Evolutionary conservation across 441 rosid species (phyloP).

Genomic region (Dalechampia spathulata): DNA sequence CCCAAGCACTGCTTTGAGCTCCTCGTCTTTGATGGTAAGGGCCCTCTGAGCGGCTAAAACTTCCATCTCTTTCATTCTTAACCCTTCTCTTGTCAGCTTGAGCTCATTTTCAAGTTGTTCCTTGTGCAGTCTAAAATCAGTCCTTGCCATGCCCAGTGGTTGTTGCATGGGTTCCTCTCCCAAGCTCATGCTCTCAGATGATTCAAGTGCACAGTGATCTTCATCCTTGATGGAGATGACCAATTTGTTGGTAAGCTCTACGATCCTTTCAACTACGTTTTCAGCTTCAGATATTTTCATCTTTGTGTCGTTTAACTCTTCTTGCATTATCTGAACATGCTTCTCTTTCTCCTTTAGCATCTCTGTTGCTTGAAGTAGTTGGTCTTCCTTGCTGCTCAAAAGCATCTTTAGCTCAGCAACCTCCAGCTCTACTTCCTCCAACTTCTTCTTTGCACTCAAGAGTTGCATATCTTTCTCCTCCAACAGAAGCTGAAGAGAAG

Average conservation of each 20-base stretch:
- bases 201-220: constrained; percentile 18
- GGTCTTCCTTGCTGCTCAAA: constrained; percentile 46
- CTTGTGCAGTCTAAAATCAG: constrained; percentile 37
- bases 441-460: constrained; percentile 36
- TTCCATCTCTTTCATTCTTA: constrained; percentile 64
- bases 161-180: constrained; percentile 30
- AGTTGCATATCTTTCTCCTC: constrained; percentile 70
- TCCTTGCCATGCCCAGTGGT: constrained; percentile 20
- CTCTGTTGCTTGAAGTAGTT: constrained; percentile 47
- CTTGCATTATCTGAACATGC: constrained; percentile 41
- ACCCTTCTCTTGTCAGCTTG: constrained; percentile 43
- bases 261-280: constrained; percentile 51
- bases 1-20: constrained; percentile 37
- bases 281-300: constrained; percentile 56
- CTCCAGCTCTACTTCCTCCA: constrained; percentile 54
- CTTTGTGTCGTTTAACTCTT: constrained; percentile 44
- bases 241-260: constrained; percentile 51
- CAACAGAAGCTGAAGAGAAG: constrained; percentile 48
- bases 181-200: constrained; percentile 13
- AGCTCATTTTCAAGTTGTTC: constrained; percentile 65
- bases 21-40: constrained; percentile 56
- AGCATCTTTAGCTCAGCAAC: constrained; percentile 53
- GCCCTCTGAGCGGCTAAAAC: constrained; percentile 50
- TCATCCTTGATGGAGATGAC: constrained; percentile 36
- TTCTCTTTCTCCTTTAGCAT: constrained; percentile 69